Evolutionary conservation across 768 basidiomycete genomes (phyloP).

Genomic region (Trametes maxima): DNA sequence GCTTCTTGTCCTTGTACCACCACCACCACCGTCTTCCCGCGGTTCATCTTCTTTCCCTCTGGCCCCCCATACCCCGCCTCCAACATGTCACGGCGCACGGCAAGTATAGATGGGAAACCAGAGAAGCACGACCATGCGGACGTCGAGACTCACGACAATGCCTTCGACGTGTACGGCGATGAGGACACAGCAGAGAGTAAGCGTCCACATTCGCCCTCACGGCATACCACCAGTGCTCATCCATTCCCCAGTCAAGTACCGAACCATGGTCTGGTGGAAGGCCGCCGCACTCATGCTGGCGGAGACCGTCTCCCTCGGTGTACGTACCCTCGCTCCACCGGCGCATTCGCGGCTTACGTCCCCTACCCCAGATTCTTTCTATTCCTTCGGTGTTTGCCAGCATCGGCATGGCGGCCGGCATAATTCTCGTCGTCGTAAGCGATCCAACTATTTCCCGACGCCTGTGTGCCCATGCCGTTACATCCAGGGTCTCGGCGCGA

Average conservation of each 20-base stretch:
- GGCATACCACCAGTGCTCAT: neutral
- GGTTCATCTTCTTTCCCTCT: neutral
- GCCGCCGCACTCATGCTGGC: conserved; percentile 36
- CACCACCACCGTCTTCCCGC: neutral
- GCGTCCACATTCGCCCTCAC: neutral
- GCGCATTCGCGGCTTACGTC: neutral
- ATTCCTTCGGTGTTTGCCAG: conserved; percentile 33
- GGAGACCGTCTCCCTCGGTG: conserved; percentile 35
- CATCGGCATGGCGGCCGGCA: conserved; percentile 33
- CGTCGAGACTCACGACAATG: conserved; percentile 4
- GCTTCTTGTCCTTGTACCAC: neutral
- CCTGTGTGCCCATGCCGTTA: neutral
- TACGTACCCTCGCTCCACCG: conserved; percentile 17
- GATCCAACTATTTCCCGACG: neutral
- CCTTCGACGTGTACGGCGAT: conserved; percentile 32
- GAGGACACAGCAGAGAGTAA: conserved; percentile 29
- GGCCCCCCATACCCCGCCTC: neutral
- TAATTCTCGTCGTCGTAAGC: conserved; percentile 31
- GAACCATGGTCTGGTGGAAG: conserved; percentile 38
- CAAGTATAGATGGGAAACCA: conserved; percentile 1
- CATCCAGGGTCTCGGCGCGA: conserved; percentile 26
- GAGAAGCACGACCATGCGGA: neutral
- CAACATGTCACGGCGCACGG: neutral
- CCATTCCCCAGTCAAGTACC: conserved; percentile 30
- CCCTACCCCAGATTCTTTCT: conserved; percentile 29